Conservation (phyloP, 2,329 filamentous ascomycete species). For the Penicillium palitans region DNA sequence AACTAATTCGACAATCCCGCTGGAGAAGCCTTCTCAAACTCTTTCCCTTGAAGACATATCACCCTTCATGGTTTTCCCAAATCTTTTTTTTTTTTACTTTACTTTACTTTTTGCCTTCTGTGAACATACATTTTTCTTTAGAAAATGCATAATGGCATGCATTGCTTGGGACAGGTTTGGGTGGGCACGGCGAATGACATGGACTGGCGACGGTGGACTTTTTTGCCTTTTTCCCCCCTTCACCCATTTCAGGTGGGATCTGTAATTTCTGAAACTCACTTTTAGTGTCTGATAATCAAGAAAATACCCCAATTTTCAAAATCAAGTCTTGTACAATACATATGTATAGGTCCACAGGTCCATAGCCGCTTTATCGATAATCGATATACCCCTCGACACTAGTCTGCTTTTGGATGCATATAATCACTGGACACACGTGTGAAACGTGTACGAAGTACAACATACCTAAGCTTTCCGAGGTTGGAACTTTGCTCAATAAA, state of each 20-base stretch:
- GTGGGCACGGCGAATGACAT: slow-evolving; percentile 30
- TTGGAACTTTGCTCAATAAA: neutral
- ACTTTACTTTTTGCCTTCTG: slow-evolving; percentile 19
- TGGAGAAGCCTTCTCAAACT: slow-evolving; percentile 4
- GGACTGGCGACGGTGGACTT: slow-evolving; percentile 25
- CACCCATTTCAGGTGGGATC: slow-evolving; percentile 12
- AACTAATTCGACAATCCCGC: slow-evolving; percentile 3
- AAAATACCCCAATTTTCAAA: slow-evolving; percentile 4
- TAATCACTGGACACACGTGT: neutral
- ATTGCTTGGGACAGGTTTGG: slow-evolving; percentile 27
- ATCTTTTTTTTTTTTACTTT: slow-evolving; percentile 1
- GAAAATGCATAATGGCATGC: slow-evolving; percentile 35
- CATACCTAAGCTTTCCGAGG: neutral
- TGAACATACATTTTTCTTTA: slow-evolving; percentile 32
- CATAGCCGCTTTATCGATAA: slow-evolving; percentile 1
- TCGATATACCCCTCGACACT: neutral
- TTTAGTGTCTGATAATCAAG: slow-evolving; percentile 15
- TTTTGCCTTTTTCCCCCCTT: slow-evolving; percentile 10
- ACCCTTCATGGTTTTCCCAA: slow-evolving; percentile 7
- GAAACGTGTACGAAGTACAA: too few species aligned
- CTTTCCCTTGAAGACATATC: slow-evolving; percentile 5
- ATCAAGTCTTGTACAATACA: neutral
- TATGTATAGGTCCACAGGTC: neutral
- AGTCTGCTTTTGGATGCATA: neutral
- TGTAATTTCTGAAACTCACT: slow-evolving; percentile 14